Evolutionary conservation across 2,329 filamentous ascomycete genomes (phyloP), one percentile per base, ranked within the genome.

Genomic region (Tolypocladium ophioglossoides): DNA sequence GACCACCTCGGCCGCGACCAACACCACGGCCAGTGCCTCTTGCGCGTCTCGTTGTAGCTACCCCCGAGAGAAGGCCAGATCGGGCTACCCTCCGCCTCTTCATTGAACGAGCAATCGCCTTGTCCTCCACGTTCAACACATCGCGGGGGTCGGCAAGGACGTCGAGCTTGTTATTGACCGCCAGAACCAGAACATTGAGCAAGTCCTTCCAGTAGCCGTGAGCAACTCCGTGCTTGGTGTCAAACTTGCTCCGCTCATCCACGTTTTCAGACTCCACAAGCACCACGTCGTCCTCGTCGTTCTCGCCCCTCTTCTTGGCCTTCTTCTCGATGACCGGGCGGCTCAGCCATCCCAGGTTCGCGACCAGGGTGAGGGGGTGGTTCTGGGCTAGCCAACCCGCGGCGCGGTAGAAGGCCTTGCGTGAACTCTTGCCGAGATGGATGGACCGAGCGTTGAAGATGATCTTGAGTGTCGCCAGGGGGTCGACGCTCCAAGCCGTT

Each of bases 201-300:
- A 83, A 66, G 60, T 84, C 80, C 58, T 84, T 83, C 79, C 79
- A 84, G 65, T 83, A 84, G 0, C 81, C 79, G 52, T 84, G 81
- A 5, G 81, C 69, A 2, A 79, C 72, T 0, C 76, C 75, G 39
- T 78, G 64, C 48, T 66, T 65, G 18, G 78, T 70, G 40, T 80
- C 73, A 54, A 72, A 71, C 10, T 63, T 64, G 14, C 63, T 51
- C 0, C 61, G 55, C 9, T 72, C 70, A 18, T 72, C 65, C 7
- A 74, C 71, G 16, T 71, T 64, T 1, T 66, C 63, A 0, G 63
- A 52, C 10, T 70, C 64, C 14, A 69, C 58, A 3, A 72, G 57
- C 1, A 72, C 65, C n/a, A 70, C 55, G 18, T 67, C 68, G 4
- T 70, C 68, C 0, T 72, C 68, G 0, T 57, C 56, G 12, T 71